Percentiles rank a stretch among this genome's conserved stretches.
phyloP scores from a whole-genome alignment of 1,284 basidiomycete species.

The Tetrapyrgos nigripes region DNA sequence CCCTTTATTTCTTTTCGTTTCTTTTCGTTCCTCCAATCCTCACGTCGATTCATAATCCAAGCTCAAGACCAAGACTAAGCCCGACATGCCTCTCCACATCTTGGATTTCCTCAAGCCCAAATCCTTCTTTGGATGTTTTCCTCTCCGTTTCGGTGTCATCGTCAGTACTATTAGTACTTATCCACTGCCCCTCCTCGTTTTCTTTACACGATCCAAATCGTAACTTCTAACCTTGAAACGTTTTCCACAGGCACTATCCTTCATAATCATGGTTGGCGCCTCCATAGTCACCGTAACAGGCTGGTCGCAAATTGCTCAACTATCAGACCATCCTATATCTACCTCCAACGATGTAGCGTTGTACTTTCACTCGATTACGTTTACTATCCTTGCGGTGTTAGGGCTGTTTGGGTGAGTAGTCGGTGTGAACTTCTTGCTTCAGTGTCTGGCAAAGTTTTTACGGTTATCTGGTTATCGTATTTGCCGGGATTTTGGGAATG shows the following conservation, averaged over 20 bases:
- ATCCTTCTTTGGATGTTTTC: slow-evolving; percentile 66
- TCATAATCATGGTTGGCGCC: slow-evolving; percentile 49
- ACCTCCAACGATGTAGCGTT: slow-evolving; percentile 49
- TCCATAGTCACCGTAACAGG: slow-evolving; percentile 47
- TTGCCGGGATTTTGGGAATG: not conserved
- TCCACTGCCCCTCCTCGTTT: not conserved
- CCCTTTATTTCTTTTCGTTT: no score
- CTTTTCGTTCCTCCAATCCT: no score
- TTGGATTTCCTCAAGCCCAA: not conserved
- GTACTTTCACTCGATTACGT: slow-evolving; percentile 52
- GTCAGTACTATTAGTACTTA: slow-evolving; percentile 38
- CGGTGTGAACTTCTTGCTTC: not conserved
- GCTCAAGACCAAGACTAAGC: no score
- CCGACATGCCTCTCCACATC: no score
- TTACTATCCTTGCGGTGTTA: slow-evolving; percentile 52
- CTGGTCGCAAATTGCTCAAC: slow-evolving; percentile 48
- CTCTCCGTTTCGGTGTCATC: slow-evolving; percentile 65
- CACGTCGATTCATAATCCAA: no score
- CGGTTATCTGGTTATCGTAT: not conserved
- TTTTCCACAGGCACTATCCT: slow-evolving; percentile 50
- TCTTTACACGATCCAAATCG: not conserved
- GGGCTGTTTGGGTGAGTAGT: slow-evolving; percentile 57
- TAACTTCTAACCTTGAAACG: not conserved
- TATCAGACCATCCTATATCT: slow-evolving; percentile 39
- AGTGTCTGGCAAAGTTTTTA: not conserved